Conservation (phyloP, 495 filamentous ascomycete species). For the Aspergillus indologenus region DNA sequence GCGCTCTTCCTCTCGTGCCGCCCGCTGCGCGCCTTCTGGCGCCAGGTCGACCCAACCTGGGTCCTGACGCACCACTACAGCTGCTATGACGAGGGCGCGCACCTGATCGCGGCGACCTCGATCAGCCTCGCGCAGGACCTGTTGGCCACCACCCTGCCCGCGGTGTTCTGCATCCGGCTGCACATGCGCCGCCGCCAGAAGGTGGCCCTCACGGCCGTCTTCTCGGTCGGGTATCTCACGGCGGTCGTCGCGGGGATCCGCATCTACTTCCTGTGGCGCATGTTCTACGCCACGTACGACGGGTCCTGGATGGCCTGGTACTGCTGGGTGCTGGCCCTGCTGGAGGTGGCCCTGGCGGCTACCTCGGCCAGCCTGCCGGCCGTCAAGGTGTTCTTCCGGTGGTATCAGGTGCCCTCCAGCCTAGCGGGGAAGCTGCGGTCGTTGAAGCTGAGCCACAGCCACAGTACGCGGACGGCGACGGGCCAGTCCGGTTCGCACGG, state of each 20-base stretch:
- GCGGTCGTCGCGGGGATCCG: constrained; percentile 8
- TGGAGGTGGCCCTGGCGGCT: constrained; percentile 10
- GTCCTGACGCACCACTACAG: neutral
- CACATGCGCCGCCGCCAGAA: constrained; percentile 10
- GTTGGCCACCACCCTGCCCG: constrained; percentile 9
- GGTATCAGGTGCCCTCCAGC: neutral
- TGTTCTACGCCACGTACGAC: constrained; percentile 10
- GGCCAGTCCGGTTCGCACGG: too few species aligned
- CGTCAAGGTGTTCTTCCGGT: constrained; percentile 10
- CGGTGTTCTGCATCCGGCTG: constrained; percentile 6
- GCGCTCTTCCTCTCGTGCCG: constrained; percentile 12
- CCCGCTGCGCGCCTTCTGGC: constrained; percentile 9
- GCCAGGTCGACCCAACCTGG: constrained; percentile 8
- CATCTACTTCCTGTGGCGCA: constrained; percentile 5
- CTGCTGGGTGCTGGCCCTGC: constrained; percentile 10
- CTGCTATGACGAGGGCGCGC: constrained; percentile 11
- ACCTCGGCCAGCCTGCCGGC: constrained; percentile 11
- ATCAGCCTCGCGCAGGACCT: constrained; percentile 11
- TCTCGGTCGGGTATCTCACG: constrained; percentile 7
- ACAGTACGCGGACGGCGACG: neutral
- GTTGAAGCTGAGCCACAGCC: neutral
- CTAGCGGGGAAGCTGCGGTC: neutral
- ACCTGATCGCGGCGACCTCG: constrained; percentile 9
- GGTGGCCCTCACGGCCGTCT: constrained; percentile 4
- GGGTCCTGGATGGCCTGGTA: constrained; percentile 12